These are phyloP conservation scores for Pleurotus citrinopileatus DNA, from an alignment of 768 basidiomycete species.

Conservation along the genomic window DNA sequence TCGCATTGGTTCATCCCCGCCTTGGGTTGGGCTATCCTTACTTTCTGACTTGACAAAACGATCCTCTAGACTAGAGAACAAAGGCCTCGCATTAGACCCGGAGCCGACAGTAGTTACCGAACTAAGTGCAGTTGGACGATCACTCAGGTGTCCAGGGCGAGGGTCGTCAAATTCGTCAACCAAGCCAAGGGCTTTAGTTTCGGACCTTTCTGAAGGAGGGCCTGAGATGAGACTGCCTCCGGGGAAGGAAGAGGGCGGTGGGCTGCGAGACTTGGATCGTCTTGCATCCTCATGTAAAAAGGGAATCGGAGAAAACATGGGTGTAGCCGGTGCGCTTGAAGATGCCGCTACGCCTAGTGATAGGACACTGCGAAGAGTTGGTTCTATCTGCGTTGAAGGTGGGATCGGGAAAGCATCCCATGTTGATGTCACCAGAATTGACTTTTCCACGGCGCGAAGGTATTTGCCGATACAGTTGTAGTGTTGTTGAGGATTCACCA, in stretches of 20 bases:
- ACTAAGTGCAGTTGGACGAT: constrained; percentile 69
- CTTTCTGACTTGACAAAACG: constrained; percentile 54
- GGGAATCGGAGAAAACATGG: constrained; percentile 84
- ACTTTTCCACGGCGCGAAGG: constrained; percentile 80
- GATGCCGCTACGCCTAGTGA: constrained; percentile 43
- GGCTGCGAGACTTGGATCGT: constrained; percentile 75
- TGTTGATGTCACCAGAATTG: constrained; percentile 80
- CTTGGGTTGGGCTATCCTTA: constrained; percentile 15
- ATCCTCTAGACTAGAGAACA: constrained; percentile 53
- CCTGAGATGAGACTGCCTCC: constrained; percentile 30
- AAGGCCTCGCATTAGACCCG: constrained; percentile 33
- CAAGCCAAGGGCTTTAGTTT: constrained; percentile 61
- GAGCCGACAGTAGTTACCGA: constrained; percentile 51
- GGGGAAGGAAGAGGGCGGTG: constrained; percentile 70
- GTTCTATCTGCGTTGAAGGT: constrained; percentile 4
- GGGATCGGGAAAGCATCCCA: constrained; percentile 61
- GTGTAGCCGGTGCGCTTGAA: constrained; percentile 67
- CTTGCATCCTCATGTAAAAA: constrained; percentile 84
- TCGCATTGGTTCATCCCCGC: constrained; percentile 24
- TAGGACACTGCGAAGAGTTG: constrained; percentile 30
- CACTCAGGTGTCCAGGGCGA: constrained; percentile 79
- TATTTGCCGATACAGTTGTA: constrained; percentile 85
- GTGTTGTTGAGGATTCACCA: constrained; percentile 60
- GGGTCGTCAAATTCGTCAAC: constrained; percentile 89
- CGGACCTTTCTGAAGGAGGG: constrained; percentile 31